Base-by-base conservation (phyloP, 495 filamentous ascomycete genomes). In the Friedmanniomyces simplex region DNA sequence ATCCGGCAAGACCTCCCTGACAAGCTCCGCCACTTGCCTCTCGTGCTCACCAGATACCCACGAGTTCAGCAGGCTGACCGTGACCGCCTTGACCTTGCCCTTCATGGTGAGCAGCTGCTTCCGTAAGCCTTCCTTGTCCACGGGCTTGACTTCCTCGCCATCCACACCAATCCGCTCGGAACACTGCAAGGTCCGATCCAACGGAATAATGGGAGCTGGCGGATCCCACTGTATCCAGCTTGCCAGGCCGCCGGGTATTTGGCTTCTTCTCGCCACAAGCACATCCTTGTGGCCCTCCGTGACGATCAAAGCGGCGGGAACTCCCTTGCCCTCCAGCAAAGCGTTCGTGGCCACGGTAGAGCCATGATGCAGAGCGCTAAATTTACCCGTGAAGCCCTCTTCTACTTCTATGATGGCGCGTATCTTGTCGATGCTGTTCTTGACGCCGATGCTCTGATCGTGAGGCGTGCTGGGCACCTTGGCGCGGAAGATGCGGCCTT, bases 391-490 rank as follows among this genome's bases (percentile, higher is more conserved):
- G 62, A 60, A 67, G 50, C 43, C 48, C 48, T 67, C 63, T 45
- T 62, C 39, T n/a, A 54, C 53, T 37, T 65, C 58, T 24, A 67
- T 61, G 37, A 63, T 58, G 2, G 51, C 52, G 2, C 73, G 68
- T 1, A 71, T 69, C 55, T 75, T 71, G 1, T 54, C 34, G 28
- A 76, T 73, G 14, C 74, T 74, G 12, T 76, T 63, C 22, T 72
- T 68, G 24, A 79, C 76, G 0, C 73, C 75, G 41, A 79, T 69
- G 47, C 73, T 76, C 59, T 77, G 76, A 55, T 77, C 75, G 4
- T 66, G 57, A 34, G 69, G 68, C 3, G 75, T 77, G 4, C 74
- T 76, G n/a, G 72, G 76, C 1, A 77, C 72, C 51, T 79, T 79
- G 5, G 75, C 71, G 10, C 75, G 66, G 8, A 72, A 69, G 0